These are phyloP conservation scores for Cucumis hystrix DNA, from an alignment of 306 rosid genomes.

Conservation along the genomic window DNA sequence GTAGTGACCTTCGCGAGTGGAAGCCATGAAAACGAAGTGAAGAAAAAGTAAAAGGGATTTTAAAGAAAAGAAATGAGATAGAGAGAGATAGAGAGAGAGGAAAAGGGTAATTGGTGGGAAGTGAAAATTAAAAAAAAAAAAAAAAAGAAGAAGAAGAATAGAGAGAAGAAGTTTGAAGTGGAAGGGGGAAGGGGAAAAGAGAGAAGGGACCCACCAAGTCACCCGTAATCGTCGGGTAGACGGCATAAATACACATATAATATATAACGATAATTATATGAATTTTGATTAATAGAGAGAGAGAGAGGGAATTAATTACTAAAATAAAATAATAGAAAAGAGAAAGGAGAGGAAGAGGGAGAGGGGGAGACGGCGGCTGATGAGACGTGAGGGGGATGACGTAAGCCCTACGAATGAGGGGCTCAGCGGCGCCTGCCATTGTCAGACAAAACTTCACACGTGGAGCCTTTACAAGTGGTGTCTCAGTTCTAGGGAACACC, in stretches of 20 bases:
- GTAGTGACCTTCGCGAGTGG: conserved; percentile 69
- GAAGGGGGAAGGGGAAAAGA: background rate
- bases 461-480: conserved; percentile 37
- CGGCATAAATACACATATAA: conserved; percentile 22
- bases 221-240: conserved; percentile 90
- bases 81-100: background rate
- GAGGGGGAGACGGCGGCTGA: conserved; percentile 62
- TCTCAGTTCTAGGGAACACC: conserved; percentile 66
- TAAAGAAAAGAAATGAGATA: background rate
- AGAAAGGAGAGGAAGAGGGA: background rate
- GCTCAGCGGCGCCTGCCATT: conserved; percentile 37
- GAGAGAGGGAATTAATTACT: no score
- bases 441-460: conserved; percentile 28
- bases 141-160: background rate
- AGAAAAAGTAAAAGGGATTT: no score
- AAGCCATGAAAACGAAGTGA: conserved; percentile 26
- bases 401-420: conserved; percentile 16
- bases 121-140: no score
- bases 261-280: no score
- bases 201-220: conserved; percentile 53
- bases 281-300: no score
- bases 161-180: background rate
- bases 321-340: no score
- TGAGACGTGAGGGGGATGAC: conserved; percentile 42
- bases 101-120: no score